phyloP scores from a whole-genome alignment of 305 asterid species.

The Rubia tinctorum region DNA sequence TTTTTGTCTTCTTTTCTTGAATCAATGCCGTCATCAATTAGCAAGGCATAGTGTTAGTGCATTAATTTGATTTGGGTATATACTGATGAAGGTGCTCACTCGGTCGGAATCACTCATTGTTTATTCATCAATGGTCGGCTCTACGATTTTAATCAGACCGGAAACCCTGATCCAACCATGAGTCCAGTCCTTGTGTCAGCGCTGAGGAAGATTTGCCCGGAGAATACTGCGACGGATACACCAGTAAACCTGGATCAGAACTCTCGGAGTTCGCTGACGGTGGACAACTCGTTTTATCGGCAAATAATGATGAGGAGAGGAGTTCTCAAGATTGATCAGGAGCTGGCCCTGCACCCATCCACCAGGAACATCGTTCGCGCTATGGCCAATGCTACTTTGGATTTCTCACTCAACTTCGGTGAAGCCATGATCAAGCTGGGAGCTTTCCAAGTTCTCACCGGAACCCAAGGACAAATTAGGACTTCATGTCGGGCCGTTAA shows the following conservation, averaged over 20 bases:
- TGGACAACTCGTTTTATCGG: slow-evolving; percentile 1
- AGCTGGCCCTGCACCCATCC: background rate
- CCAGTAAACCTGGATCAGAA: slow-evolving; percentile 37
- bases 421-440: background rate
- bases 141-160: slow-evolving; percentile 44
- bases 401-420: background rate
- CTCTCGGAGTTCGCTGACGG: background rate
- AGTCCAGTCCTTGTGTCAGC: slow-evolving; percentile 24
- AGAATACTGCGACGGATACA: background rate
- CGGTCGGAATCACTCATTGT: slow-evolving; percentile 53
- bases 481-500: background rate
- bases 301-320: background rate
- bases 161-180: slow-evolving; percentile 48
- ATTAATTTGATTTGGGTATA: slow-evolving; percentile 1
- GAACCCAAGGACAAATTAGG: background rate
- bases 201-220: background rate
- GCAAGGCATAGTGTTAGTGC: too few species aligned
- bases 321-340: background rate
- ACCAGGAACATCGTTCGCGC: background rate
- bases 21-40: too few species aligned
- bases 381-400: background rate
- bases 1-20: too few species aligned
- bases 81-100: slow-evolving; percentile 39
- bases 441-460: background rate
- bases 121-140: slow-evolving; percentile 42